These are phyloP conservation scores for Asterochloris sp. DNA, from an alignment of 139 green algal species.

Conservation along the genomic window DNA sequence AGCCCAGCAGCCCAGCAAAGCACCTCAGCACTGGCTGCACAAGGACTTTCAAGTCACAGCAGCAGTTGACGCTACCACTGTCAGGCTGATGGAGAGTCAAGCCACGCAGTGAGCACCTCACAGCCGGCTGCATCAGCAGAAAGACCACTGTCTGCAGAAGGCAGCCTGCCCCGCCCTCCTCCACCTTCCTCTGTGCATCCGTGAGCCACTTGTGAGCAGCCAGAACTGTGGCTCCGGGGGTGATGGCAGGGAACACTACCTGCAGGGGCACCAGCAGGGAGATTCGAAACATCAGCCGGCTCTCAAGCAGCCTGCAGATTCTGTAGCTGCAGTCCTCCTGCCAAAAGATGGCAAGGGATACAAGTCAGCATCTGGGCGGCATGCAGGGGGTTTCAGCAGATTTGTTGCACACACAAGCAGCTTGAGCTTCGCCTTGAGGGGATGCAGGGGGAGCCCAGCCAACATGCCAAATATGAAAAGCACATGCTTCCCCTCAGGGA, in stretches of 20 bases:
- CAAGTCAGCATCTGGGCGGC: no score
- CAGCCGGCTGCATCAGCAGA: neutral
- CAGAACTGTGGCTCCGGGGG: neutral
- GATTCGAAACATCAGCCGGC: neutral
- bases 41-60: neutral
- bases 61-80: neutral
- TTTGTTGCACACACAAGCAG: no score
- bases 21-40: neutral
- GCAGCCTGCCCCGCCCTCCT: neutral
- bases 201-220: conserved; percentile 13
- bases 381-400: no score
- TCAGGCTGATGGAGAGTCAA: neutral
- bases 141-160: neutral
- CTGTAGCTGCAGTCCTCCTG: neutral
- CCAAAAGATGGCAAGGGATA: neutral
- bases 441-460: no score
- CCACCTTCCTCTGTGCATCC: neutral
- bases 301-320: neutral
- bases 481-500: no score
- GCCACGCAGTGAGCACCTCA: neutral
- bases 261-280: neutral
- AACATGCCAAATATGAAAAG: no score
- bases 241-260: neutral
- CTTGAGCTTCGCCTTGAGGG: no score
- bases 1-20: no score